Evolutionary conservation across 1,139 yeast species (phyloP).

Genomic region (Candida tetrigidarum): DNA sequence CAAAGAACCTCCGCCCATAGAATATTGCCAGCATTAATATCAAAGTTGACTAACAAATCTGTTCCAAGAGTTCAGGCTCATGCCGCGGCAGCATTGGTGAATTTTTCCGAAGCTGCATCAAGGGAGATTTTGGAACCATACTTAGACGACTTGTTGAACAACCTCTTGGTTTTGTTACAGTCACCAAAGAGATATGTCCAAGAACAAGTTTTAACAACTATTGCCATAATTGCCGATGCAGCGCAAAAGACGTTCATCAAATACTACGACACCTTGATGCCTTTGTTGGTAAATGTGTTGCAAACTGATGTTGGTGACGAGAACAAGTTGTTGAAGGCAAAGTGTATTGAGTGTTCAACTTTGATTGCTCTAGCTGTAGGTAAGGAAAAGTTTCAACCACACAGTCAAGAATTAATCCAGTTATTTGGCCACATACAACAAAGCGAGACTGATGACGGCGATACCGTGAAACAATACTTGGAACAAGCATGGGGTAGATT

Average conservation of each 20-base stretch:
- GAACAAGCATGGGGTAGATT: conserved; percentile 98
- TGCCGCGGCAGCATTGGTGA: conserved; percentile 98
- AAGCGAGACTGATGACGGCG: conserved; percentile 62
- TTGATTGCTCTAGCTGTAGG: conserved; percentile 98
- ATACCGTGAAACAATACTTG: conserved; percentile 83
- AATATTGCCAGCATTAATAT: conserved; percentile 85
- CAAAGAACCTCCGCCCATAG: conserved; percentile 81
- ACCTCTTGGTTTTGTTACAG: conserved; percentile 74
- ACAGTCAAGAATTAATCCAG: conserved; percentile 74
- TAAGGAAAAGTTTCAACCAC: conserved; percentile 80
- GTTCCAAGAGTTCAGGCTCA: conserved; percentile 96
- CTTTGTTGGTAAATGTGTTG: conserved; percentile 79
- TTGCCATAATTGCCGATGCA: conserved; percentile 98
- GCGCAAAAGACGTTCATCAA: conserved; percentile 88
- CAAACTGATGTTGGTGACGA: conserved; percentile 80
- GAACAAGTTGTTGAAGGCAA: conserved; percentile 82
- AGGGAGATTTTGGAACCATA: conserved; percentile 90
- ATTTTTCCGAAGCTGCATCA: conserved; percentile 90
- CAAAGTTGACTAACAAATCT: conserved; percentile 69
- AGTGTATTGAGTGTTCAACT: conserved; percentile 94
- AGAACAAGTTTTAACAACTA: conserved; percentile 95
- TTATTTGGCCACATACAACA: conserved; percentile 77
- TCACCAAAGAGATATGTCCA: conserved; percentile 93
- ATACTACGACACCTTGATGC: conserved; percentile 95
- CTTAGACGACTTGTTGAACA: conserved; percentile 75